phyloP scores from a whole-genome alignment of 164 flowering plant genomes.

The Akebia trifoliata region DNA sequence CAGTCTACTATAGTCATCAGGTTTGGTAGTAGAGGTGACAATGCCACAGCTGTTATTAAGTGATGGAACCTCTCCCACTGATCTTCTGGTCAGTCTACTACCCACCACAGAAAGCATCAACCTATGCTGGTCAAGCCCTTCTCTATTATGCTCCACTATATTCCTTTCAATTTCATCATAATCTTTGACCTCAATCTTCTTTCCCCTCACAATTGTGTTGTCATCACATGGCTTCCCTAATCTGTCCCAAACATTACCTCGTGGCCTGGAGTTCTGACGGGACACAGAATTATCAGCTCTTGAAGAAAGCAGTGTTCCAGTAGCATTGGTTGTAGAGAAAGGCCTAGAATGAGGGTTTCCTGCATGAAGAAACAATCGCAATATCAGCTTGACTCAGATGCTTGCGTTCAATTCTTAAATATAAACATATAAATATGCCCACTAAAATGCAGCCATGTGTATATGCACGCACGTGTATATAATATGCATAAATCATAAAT shows the following conservation, averaged over 20 bases:
- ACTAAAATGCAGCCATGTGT: background rate
- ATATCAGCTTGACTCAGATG: constrained; percentile 1
- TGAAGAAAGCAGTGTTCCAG: constrained; percentile 9
- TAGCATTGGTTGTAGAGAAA: background rate
- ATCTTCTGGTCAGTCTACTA: constrained; percentile 1
- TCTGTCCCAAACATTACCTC: constrained; percentile 48
- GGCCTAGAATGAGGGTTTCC: constrained; percentile 8
- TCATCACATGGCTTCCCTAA: constrained; percentile 31
- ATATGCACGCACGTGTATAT: background rate
- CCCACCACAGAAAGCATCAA: constrained; percentile 9
- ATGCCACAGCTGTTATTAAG: background rate
- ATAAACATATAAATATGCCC: background rate
- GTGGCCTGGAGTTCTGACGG: constrained; percentile 12
- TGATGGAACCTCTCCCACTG: constrained; percentile 9
- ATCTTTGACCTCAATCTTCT: background rate
- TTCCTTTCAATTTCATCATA: constrained; percentile 4
- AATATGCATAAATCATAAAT: background rate
- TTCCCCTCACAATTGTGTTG: background rate
- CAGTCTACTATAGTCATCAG: constrained; percentile 7
- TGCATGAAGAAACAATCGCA: constrained; percentile 10
- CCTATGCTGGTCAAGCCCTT: constrained; percentile 7
- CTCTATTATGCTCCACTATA: constrained; percentile 8
- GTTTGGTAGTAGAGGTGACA: constrained; percentile 4
- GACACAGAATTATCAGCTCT: constrained; percentile 8
- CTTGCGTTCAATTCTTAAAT: background rate